Evolutionary conservation across 2,329 filamentous ascomycete genomes (phyloP).

Genomic region (Aspergillus sp.): DNA sequence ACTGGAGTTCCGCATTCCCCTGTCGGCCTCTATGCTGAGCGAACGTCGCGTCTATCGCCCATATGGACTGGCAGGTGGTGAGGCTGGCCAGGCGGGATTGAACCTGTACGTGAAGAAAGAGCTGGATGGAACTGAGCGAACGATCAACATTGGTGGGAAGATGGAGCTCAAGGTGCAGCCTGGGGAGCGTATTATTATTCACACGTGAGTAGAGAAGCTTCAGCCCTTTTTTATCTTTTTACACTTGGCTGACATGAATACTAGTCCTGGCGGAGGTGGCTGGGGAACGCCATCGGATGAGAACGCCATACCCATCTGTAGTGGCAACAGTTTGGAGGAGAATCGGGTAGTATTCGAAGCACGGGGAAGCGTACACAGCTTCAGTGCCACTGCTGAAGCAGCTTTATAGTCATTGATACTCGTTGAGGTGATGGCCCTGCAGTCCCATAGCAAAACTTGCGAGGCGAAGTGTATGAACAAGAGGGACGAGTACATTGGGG

Average conservation of each 20-base stretch:
- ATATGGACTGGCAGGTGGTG: constrained; percentile 82
- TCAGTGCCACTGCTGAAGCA: neutral
- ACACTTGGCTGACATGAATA: neutral
- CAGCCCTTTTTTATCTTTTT: neutral
- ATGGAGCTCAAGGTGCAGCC: constrained; percentile 62
- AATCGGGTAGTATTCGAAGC: neutral
- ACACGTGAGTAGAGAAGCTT: constrained; percentile 43
- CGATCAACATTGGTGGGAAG: constrained; percentile 63
- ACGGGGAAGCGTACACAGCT: neutral
- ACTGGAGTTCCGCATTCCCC: constrained; percentile 79
- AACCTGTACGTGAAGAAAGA: constrained; percentile 86
- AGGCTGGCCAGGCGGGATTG: constrained; percentile 73
- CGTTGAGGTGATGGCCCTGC: neutral
- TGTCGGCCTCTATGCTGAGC: constrained; percentile 77
- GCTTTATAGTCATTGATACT: neutral
- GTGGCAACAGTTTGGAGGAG: neutral
- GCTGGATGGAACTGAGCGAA: constrained; percentile 55
- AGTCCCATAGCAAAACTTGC: neutral
- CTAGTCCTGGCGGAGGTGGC: constrained; percentile 51
- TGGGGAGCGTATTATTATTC: constrained; percentile 65
- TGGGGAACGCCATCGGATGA: constrained; percentile 25
- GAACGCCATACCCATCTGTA: neutral
- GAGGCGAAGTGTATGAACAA: neutral
- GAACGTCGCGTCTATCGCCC: constrained; percentile 76
- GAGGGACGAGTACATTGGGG: too few species aligned